Percentiles rank a stretch among this genome's conserved stretches.
Conservation (phyloP, 148 eudicot species). For the Arctostaphylos glauca region DNA sequence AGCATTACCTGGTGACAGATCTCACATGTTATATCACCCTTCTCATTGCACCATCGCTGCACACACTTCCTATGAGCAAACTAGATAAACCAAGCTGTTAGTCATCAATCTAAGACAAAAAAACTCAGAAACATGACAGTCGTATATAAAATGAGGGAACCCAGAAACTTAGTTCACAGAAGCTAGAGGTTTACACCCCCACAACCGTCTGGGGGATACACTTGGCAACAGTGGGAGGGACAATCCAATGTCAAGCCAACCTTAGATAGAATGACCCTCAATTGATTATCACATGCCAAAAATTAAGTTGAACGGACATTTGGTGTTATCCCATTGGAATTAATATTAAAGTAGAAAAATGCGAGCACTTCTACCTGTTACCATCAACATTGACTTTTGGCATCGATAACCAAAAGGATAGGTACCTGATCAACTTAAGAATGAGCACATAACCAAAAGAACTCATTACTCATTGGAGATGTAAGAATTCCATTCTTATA, state of each 20-base stretch:
- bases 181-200: background rate
- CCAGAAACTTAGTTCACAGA: background rate
- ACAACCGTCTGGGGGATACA: background rate
- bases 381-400: background rate
- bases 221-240: background rate
- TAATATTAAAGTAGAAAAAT: background rate
- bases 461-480: background rate
- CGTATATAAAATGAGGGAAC: background rate
- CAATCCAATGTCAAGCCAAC: background rate
- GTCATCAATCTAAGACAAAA: background rate
- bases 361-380: background rate
- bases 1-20: constrained; percentile 77
- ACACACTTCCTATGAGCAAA: constrained; percentile 89
- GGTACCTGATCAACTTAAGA: background rate
- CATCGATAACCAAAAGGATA: background rate
- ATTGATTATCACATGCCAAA: background rate
- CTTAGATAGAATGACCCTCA: background rate
- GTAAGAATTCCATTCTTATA: background rate
- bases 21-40: constrained; percentile 78
- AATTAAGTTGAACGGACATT: background rate
- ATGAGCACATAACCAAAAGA: background rate
- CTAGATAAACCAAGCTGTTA: constrained; percentile 33
- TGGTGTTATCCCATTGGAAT: background rate
- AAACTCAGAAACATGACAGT: background rate
- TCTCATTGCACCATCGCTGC: constrained; percentile 87